A percentile compares a stretch with the other conserved stretches of the same genome.
phyloP scores from a whole-genome alignment of 164 flowering plant genomes.

The Liriodendron chinense region DNA sequence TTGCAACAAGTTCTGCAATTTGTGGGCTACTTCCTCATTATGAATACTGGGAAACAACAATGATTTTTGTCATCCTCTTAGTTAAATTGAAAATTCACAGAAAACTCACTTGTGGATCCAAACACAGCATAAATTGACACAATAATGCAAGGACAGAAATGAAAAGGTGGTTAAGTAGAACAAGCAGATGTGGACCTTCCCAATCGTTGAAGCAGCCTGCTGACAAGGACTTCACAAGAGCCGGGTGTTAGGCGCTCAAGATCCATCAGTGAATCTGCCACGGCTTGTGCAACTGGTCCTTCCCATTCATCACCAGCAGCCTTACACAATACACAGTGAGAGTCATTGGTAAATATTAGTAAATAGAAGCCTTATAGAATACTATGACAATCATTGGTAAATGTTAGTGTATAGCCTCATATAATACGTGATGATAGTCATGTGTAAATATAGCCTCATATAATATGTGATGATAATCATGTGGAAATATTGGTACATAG shows the following conservation, averaged over 20 bases:
- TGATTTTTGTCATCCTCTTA: too few relatives aligned
- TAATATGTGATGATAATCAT: not conserved
- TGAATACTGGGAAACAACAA: too few relatives aligned
- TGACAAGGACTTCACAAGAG: conserved; percentile 66
- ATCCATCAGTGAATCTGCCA: conserved; percentile 55
- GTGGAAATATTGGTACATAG: not conserved
- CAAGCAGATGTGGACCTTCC: conserved; percentile 52
- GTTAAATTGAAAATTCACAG: not conserved
- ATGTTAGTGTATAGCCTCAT: not conserved
- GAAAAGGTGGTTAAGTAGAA: conserved; percentile 5
- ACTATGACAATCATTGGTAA: not conserved
- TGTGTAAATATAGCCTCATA: too few relatives aligned
- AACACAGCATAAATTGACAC: not conserved
- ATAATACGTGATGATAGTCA: not conserved
- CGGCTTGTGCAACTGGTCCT: conserved; percentile 45
- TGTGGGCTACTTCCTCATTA: too few relatives aligned
- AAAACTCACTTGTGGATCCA: not conserved
- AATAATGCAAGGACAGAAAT: not conserved
- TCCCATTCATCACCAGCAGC: conserved; percentile 65
- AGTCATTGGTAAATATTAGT: not conserved
- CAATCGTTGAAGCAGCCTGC: conserved; percentile 65
- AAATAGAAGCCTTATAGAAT: not conserved
- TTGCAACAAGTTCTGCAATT: too few relatives aligned
- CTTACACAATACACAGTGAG: conserved; percentile 24
- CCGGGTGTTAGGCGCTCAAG: conserved; percentile 77